phyloP scores from a whole-genome alignment of 1,284 basidiomycete genomes.

The Naganishia cerealis region DNA sequence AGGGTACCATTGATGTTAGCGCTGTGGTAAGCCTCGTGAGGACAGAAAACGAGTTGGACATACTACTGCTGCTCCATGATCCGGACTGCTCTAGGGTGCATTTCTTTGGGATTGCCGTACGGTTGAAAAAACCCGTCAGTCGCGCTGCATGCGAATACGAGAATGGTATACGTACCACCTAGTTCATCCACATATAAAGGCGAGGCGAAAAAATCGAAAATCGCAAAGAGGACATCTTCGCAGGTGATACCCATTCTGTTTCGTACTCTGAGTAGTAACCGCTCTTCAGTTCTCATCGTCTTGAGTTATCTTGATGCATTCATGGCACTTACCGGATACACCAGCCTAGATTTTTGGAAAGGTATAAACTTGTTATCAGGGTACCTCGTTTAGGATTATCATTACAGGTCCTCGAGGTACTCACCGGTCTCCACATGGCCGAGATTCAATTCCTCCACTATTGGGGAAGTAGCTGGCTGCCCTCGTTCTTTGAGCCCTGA shows the following conservation, averaged over 20 bases:
- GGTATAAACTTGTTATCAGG: neutral
- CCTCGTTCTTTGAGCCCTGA: slow-evolving; percentile 51
- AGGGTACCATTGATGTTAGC: neutral
- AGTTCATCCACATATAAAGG: slow-evolving; percentile 50
- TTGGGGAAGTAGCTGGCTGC: slow-evolving; percentile 51
- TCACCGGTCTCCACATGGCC: slow-evolving; percentile 49
- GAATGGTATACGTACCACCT: slow-evolving; percentile 41
- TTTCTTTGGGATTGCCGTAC: slow-evolving; percentile 9
- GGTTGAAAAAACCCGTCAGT: neutral
- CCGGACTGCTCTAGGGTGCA: slow-evolving; percentile 36
- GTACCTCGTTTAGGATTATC: neutral
- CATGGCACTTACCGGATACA: slow-evolving; percentile 33
- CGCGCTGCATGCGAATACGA: neutral
- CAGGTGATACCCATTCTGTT: slow-evolving; percentile 47
- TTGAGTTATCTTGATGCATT: neutral
- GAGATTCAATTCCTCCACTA: slow-evolving; percentile 50
- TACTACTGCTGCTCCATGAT: slow-evolving; percentile 52
- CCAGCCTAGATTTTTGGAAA: slow-evolving; percentile 40
- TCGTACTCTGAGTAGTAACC: slow-evolving; percentile 38
- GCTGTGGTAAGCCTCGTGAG: too few species aligned
- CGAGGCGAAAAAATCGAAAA: slow-evolving; percentile 52
- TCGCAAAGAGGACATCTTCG: slow-evolving; percentile 51
- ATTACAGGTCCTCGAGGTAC: neutral
- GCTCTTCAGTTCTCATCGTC: neutral
- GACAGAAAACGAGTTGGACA: slow-evolving; percentile 9